These are phyloP conservation scores for Colletotrichum siamense DNA, from an alignment of 2,329 filamentous ascomycete genomes.

Conservation along the genomic window DNA sequence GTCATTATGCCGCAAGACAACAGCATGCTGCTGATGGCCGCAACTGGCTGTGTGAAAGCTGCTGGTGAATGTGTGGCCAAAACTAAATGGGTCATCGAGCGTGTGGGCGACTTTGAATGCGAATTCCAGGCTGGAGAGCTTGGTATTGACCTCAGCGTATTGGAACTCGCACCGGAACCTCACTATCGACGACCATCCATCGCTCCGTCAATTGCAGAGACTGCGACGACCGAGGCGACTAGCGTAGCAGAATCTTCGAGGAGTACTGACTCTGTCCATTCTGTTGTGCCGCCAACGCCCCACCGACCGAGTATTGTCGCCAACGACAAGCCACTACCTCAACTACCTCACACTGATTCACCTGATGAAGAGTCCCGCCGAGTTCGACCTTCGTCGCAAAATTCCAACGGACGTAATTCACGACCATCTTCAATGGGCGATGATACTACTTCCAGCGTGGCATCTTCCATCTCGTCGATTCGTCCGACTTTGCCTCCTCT, in stretches of 20 bases:
- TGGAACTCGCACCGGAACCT: conserved; percentile 45
- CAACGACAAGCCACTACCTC: conserved; percentile 69
- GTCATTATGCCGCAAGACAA: conserved; percentile 83
- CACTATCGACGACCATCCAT: conserved; percentile 33
- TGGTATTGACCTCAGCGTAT: conserved; percentile 59
- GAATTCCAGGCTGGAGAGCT: conserved; percentile 68
- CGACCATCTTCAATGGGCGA: conserved; percentile 49
- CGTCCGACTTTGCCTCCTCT: conserved; percentile 59
- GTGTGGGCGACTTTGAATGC: conserved; percentile 89
- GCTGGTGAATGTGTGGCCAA: conserved; percentile 92
- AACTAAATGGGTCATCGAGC: conserved; percentile 83
- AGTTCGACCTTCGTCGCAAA: conserved; percentile 16
- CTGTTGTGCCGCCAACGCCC: conserved; percentile 29
- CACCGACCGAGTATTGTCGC: conserved; percentile 45
- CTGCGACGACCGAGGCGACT: conserved; percentile 38
- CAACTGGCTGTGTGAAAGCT: conserved; percentile 86
- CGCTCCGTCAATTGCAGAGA: conserved; percentile 36
- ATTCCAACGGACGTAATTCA: conserved; percentile 40
- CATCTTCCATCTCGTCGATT: conserved; percentile 53
- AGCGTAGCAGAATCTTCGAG: conserved; percentile 44
- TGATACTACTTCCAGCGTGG: conserved; percentile 45
- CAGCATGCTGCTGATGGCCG: conserved; percentile 75
- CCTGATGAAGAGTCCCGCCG: conserved; percentile 31
- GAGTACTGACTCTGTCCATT: conserved; percentile 32
- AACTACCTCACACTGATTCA: conserved; percentile 63